Base-by-base conservation (phyloP, 148 eudicot species). In the Rhododendron williamsianum region DNA sequence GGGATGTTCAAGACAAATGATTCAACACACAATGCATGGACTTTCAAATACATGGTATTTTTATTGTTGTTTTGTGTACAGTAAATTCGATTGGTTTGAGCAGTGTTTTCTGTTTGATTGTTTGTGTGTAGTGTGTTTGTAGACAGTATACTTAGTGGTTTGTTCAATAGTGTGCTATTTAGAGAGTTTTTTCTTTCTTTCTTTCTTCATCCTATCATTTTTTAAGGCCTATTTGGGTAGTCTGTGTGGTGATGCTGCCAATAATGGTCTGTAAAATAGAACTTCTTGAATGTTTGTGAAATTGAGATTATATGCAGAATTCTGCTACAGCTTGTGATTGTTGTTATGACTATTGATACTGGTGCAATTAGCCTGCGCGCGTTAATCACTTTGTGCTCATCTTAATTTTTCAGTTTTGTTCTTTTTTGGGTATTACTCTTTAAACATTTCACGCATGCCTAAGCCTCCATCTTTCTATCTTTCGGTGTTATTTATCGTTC, bases 1-100 rank as follows among this genome's bases (percentile, higher is more conserved):
- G 87, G 33, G 95, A 93, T 21, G 87, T 87, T 63, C 89, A 89
- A 87, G 94, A 85, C 51, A 90, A 90, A 71, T 88, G 83, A 84
- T 58, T 46, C 11, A 23, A 16, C 9, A 80, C 13, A 80, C 13
- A 35, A 54, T 80, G 83, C 27, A 58, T 33, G 33, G 33, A 82
- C 51, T 41, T 7, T 33, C 46, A 83, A 51, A 38, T 58, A 3
- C 46, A 2, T 19, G 74, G 79, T 88, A 83, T 86, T 65, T 33
- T 79, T 46, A 16, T 4, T 69, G 74, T 48, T 54, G 63, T 74
- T 88, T 30, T 7, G 16, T 65, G 84, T 81, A 81, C 13, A 81
- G 74, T 63, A 25, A 63, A 81, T 81, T 76, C 83, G 58, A 56
- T 71, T 83, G 78, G 38, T 67, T 71, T 69, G 60, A 36, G 71